These are phyloP conservation scores for Eucalyptus marginata DNA, from an alignment of 345 rosid species.

Conservation along the genomic window DNA sequence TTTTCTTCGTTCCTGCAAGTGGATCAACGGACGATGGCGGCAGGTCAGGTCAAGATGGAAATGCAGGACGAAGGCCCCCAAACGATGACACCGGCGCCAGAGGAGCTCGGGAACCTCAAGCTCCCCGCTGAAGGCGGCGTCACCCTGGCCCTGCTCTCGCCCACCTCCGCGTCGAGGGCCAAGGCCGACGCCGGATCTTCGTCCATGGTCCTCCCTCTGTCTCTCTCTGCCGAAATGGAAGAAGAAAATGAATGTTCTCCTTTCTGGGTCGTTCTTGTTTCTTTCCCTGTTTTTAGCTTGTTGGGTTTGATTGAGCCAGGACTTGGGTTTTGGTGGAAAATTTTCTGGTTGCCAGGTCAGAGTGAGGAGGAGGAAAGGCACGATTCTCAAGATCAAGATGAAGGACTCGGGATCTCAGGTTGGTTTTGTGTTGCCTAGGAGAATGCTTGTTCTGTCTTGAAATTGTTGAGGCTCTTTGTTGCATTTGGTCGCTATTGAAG, in stretches of 20 bases:
- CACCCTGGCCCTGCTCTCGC: constrained; percentile 8
- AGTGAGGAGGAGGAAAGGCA: constrained; percentile 2
- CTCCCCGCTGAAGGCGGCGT: neutral
- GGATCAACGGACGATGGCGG: neutral
- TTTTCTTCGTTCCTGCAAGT: neutral
- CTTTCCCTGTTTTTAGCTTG: neutral
- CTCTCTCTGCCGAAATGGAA: neutral
- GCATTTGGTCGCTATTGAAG: neutral
- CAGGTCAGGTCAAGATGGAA: constrained; percentile 3
- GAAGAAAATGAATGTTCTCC: neutral
- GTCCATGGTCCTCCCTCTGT: neutral
- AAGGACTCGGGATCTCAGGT: constrained; percentile 7
- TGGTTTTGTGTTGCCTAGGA: neutral
- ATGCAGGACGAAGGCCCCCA: neutral
- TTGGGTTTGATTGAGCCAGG: neutral
- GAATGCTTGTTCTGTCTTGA: neutral
- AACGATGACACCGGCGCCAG: neutral
- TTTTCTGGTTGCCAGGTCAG: neutral
- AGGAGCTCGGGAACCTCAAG: neutral
- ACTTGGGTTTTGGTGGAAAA: neutral
- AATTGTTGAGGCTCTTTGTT: neutral
- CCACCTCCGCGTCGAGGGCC: neutral
- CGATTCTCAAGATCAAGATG: constrained; percentile 16
- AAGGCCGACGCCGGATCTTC: neutral
- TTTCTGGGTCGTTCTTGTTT: neutral